Base-by-base conservation (phyloP, 1,284 basidiomycete species). In the Puccinia brachypodii region DNA sequence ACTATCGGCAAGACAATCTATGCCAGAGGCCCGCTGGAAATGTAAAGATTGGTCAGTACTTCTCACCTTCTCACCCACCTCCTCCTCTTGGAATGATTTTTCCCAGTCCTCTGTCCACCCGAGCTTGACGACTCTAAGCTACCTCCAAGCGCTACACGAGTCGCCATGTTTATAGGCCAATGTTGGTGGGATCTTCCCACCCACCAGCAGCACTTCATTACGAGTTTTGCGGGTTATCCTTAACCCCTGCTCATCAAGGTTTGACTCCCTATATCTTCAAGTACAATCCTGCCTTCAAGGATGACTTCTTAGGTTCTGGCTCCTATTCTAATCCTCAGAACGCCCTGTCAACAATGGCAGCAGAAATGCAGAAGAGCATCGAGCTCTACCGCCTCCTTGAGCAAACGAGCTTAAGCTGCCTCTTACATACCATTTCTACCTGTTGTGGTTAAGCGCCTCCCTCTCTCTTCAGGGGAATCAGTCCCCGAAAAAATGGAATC, bases 381-480 rank as follows among this genome's bases (percentile, higher is more conserved):
- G 3, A 50, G 4, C 47, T 22, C 14, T 50, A 50, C n/a, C 47
- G 16, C n/a, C 47, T 50, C 47, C 14, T 4, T 50, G n/a, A 19
- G 13, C 9, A 11, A 66, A 19, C 42, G 38, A 66, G 11, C 62
- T n/a, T 38, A 36, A 66, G 22, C 62, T 66, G 62, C 36, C 38
- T 40, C 38, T 4, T 66, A 36, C 42, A n/a, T n/a, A n/a, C 36
- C 22, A 3, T 40, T 40, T 28, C 38, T 73, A 19, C 71, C 33
- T 58, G 71, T n/a, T 73, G 50, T 56, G 50, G 71, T 13, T 38
- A 56, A 73, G 71, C 71, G 71, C 16, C 42, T 40, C 36, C 62
- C 58, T 50, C 36, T 28, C 50, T 56, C 33, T 36, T 73, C 47
- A 31, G 71, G 33, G 71, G 44, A 44, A n/a, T n/a, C n/a, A n/a